Conservation (phyloP, 2,329 filamentous ascomycete species). For the Colletotrichum endophyticum region DNA sequence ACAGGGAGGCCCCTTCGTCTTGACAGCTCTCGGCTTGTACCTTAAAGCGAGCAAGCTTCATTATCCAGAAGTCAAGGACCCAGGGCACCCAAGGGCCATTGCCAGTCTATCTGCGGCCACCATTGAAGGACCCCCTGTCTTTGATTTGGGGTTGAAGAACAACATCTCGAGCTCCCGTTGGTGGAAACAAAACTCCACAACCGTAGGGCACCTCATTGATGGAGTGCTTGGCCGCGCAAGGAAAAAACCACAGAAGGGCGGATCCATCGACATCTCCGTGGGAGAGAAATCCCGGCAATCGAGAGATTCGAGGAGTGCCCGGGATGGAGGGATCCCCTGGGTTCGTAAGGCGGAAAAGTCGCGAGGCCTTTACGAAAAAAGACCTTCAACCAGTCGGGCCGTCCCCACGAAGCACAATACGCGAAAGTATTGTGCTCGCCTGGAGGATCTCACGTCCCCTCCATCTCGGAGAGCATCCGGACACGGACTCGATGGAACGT, state of each 20-base stretch:
- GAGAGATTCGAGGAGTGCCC: conserved; percentile 5
- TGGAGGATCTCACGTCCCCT: not conserved
- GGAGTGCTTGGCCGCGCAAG: not conserved
- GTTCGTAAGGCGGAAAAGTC: not conserved
- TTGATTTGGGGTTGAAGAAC: not conserved
- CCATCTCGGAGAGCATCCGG: conserved; percentile 2
- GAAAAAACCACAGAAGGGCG: not conserved
- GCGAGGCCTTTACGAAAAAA: not conserved
- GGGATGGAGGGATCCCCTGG: not conserved
- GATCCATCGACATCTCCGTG: conserved; percentile 6
- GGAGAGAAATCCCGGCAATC: conserved; percentile 12
- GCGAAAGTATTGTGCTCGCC: not conserved
- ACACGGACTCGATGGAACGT: conserved; percentile 3
- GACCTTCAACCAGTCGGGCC: not conserved
- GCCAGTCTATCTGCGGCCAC: not conserved
- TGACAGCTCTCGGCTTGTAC: not conserved
- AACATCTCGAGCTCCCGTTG: not conserved
- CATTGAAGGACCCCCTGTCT: not conserved
- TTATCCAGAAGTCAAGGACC: not conserved
- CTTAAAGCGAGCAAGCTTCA: not conserved
- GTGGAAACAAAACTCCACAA: conserved; percentile 15
- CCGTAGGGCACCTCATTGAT: conserved; percentile 1
- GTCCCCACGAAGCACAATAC: not conserved
- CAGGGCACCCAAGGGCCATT: not conserved
- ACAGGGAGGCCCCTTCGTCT: not conserved